Conservation (phyloP, 169 alveolate genomes). For the Plasmodium yoelii region DNA sequence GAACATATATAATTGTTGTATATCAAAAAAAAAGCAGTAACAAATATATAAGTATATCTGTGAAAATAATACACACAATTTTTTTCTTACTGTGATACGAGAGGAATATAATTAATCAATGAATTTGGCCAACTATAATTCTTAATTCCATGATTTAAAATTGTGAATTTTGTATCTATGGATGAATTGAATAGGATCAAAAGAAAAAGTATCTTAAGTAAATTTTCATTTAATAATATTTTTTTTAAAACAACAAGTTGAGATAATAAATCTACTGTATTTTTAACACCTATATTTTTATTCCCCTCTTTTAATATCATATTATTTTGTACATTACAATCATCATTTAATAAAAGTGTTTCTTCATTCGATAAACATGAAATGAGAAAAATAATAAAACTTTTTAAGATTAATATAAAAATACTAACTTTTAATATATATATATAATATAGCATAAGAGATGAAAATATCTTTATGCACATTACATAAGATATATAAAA, state of each 20-base stretch:
- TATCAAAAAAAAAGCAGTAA: not conserved
- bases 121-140: slow-evolving; percentile 70
- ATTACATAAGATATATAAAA: slow-evolving; percentile 65
- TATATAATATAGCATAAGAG: slow-evolving; percentile 52
- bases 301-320: slow-evolving; percentile 31
- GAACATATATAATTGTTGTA: no score
- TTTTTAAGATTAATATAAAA: slow-evolving; percentile 47
- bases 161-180: slow-evolving; percentile 46
- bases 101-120: slow-evolving; percentile 43
- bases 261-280: slow-evolving; percentile 22
- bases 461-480: slow-evolving; percentile 62
- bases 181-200: slow-evolving; percentile 63
- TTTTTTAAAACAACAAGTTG: slow-evolving; percentile 44
- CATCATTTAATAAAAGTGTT: slow-evolving; percentile 47
- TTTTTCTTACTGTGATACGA: slow-evolving; percentile 66
- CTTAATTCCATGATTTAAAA: slow-evolving; percentile 55
- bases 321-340: slow-evolving; percentile 21
- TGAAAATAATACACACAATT: not conserved
- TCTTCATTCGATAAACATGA: slow-evolving; percentile 66
- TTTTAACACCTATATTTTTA: slow-evolving; percentile 31
- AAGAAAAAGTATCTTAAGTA: slow-evolving; percentile 46
- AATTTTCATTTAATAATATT: slow-evolving; percentile 50
- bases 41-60: not conserved
- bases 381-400: slow-evolving; percentile 37
- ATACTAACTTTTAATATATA: slow-evolving; percentile 58